Percentiles rank a stretch among this genome's conserved stretches.
Conservation (phyloP, 768 basidiomycete species). For the Tulasnella sp. region DNA sequence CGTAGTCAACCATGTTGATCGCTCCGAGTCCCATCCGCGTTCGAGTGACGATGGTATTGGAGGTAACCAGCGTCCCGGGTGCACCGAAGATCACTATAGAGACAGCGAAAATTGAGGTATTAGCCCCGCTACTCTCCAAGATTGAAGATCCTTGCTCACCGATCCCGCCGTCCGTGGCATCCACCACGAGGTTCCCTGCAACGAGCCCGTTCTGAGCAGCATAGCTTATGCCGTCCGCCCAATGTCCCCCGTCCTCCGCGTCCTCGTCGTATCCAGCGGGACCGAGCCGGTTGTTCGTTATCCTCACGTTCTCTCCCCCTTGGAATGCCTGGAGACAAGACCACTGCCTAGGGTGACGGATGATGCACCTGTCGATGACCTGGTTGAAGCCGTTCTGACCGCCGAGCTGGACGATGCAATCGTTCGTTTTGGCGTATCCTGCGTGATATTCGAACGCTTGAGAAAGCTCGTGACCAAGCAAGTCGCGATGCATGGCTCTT, state of each 20-base stretch:
- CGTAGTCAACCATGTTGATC: constrained; percentile 22
- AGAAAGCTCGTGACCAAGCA: not conserved
- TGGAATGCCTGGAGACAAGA: constrained; percentile 21
- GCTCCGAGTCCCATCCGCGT: constrained; percentile 18
- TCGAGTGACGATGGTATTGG: constrained; percentile 19
- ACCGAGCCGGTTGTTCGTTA: constrained; percentile 6
- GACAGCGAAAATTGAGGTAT: not conserved
- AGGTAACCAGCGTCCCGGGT: constrained; percentile 19
- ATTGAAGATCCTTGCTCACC: constrained; percentile 5
- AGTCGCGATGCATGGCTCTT: not conserved
- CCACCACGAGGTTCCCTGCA: constrained; percentile 19
- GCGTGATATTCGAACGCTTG: not conserved
- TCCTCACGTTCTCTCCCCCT: constrained; percentile 12
- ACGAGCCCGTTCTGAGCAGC: constrained; percentile 18
- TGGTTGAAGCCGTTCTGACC: constrained; percentile 15
- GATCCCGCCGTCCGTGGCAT: constrained; percentile 20
- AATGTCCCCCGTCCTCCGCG: constrained; percentile 5
- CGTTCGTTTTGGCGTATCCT: constrained; percentile 10
- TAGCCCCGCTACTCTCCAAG: not conserved
- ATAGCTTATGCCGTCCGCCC: constrained; percentile 20
- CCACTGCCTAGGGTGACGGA: constrained; percentile 20
- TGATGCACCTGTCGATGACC: constrained; percentile 19
- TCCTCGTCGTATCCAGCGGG: constrained; percentile 19
- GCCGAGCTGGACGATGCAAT: constrained; percentile 20
- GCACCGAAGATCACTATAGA: constrained; percentile 17